Base-by-base conservation (phyloP, 257 asterid genomes). In the Knoxia roxburghii region DNA sequence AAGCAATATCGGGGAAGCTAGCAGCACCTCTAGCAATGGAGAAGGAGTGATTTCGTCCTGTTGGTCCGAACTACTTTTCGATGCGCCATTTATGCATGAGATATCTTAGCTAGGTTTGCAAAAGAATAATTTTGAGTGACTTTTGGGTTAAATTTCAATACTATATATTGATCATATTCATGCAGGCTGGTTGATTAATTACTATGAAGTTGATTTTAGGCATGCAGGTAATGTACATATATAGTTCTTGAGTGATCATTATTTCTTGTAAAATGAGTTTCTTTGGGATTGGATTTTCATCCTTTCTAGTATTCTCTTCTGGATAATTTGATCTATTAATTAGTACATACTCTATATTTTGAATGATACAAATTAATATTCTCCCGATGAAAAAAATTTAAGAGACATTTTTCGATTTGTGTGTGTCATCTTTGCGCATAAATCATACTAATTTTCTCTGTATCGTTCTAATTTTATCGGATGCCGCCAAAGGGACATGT, bases 51-150 rank as follows among this genome's bases (percentile, higher is more conserved):
- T 9, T 53, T 72, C 78, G 52, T 65, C 76, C 9, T 53, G 68
- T 33, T 79, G 83, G 83, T 64, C 75, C 13, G 78, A 79, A 20
- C 65, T 79, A 20, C 51, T 79, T 24, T 72, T 79, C 14, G 80
- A 79, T 21, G 68, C 76, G 24, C 64, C 71, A 29, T 79, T 32
- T 53, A 48, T 75, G 75, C 73, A 79, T 46, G 83, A 69, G 61
- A 58, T 72, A n/a, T 72, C 73, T 30, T 65, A 46, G 51, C 41
- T 37, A 37, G 53, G 61, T 23, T 12, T 9, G 23, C 23, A 0
- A 35, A 72, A n/a, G 4, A 56, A 11, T 45, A 9, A 57, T 7
- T 57, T 57, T 30, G 21, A n/a, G 32, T 15, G 11, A 11, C 23
- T 57, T 57, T 20, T 48, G 23, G 23, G 2, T 48, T 48, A 1